phyloP scores from a whole-genome alignment of 2,329 filamentous ascomycete genomes.

The Ambrosiella xylebori region DNA sequence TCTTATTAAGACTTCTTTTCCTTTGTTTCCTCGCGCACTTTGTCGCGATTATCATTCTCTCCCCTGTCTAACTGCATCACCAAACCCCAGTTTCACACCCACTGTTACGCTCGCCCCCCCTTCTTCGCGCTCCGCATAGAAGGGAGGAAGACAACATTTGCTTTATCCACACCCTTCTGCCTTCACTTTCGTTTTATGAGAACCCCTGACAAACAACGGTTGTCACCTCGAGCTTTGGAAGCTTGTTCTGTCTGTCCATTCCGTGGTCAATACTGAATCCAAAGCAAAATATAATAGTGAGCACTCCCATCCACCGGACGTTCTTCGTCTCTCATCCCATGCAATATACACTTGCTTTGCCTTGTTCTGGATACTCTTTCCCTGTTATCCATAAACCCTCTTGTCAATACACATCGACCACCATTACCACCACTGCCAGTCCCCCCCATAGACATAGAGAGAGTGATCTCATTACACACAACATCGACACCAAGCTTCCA shows the following conservation, averaged over 20 bases:
- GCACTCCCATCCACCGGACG: slow-evolving; percentile 1
- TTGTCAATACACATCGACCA: not conserved
- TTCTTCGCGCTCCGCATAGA: not conserved
- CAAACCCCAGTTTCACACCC: not conserved
- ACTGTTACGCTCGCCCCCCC: not conserved
- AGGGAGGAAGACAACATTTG: not conserved
- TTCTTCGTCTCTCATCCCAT: slow-evolving; percentile 3
- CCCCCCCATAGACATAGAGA: slow-evolving; percentile 1
- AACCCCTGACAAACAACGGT: slow-evolving; percentile 1
- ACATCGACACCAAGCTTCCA: not conserved
- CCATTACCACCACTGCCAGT: not conserved
- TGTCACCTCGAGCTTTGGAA: not conserved
- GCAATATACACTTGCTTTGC: not conserved
- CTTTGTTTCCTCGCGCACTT: slow-evolving; percentile 5
- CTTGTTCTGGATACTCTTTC: slow-evolving; percentile 1
- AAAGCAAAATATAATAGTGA: slow-evolving; percentile 4
- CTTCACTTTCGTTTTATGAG: not conserved
- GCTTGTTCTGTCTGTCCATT: slow-evolving; percentile 3
- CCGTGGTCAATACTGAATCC: not conserved
- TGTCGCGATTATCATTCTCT: slow-evolving; percentile 1
- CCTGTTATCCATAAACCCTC: slow-evolving; percentile 1
- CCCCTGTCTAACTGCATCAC: not conserved
- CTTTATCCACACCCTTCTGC: not conserved
- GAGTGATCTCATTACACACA: slow-evolving; percentile 5
- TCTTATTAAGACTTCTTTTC: not conserved